These are phyloP conservation scores for Moelleriella libera DNA, from an alignment of 2,329 filamentous ascomycete species.

Conservation along the genomic window DNA sequence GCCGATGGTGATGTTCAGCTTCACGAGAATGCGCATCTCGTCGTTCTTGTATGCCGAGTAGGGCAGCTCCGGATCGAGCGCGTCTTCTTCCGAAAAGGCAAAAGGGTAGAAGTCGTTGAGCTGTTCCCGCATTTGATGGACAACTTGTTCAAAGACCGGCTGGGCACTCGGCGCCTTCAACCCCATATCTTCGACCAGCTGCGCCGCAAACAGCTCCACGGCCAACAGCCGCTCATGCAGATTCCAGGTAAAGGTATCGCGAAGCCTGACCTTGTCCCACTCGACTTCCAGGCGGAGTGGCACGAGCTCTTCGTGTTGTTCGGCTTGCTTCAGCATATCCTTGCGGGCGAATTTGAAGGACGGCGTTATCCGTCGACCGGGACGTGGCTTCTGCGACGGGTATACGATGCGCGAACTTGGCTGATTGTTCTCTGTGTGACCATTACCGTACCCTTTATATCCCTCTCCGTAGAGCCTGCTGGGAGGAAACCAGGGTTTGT, in stretches of 20 bases:
- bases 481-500: slow-evolving; percentile 40
- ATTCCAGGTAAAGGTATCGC: slow-evolving; percentile 98
- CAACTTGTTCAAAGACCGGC: slow-evolving; percentile 45
- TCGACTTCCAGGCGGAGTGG: slow-evolving; percentile 88
- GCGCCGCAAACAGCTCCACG: slow-evolving; percentile 71
- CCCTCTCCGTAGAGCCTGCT: slow-evolving; percentile 54
- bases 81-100: slow-evolving; percentile 77
- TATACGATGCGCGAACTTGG: slow-evolving; percentile 59
- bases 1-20: slow-evolving; percentile 94
- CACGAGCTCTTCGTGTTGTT: slow-evolving; percentile 82
- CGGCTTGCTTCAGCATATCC: slow-evolving; percentile 72
- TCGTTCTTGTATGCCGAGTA: slow-evolving; percentile 97
- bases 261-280: slow-evolving; percentile 85
- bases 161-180: slow-evolving; percentile 56
- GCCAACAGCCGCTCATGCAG: slow-evolving; percentile 76
- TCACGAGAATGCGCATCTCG: slow-evolving; percentile 92
- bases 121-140: slow-evolving; percentile 71
- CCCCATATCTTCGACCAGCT: slow-evolving; percentile 84
- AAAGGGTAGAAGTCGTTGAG: slow-evolving; percentile 88
- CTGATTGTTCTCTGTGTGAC: slow-evolving; percentile 57
- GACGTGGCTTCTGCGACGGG: slow-evolving; percentile 59
- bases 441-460: slow-evolving; percentile 83
- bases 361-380: slow-evolving; percentile 62
- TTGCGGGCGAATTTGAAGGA: slow-evolving; percentile 62
- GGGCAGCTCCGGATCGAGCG: slow-evolving; percentile 76